Evolutionary conservation across 257 asterid species (phyloP).

Genomic region (Phtheirospermum japonicum): DNA sequence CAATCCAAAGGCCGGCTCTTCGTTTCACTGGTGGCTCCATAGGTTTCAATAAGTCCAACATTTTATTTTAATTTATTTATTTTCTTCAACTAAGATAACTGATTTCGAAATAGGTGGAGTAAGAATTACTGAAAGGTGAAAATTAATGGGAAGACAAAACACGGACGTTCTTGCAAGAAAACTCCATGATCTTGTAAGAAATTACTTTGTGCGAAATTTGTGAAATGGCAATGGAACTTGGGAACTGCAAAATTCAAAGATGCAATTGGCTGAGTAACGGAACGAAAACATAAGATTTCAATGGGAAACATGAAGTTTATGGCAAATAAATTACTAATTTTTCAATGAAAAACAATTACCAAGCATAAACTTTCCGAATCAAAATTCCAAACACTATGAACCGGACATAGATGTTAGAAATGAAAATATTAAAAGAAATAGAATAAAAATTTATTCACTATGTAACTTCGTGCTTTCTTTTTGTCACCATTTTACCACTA

Average conservation of each 20-base stretch:
- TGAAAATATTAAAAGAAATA: too few species aligned
- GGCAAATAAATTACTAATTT: neutral
- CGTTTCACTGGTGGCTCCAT: constrained; percentile 89
- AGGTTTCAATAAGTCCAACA: constrained; percentile 64
- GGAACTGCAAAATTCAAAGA: constrained; percentile 25
- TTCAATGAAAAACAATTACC: neutral
- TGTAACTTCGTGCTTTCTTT: neutral
- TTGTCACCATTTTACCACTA: neutral
- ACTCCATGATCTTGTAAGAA: constrained; percentile 30
- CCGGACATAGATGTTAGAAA: too few species aligned
- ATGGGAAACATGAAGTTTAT: neutral
- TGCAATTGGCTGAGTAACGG: constrained; percentile 18
- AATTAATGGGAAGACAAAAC: constrained; percentile 31
- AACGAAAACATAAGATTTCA: constrained; percentile 20
- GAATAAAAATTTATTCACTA: too few species aligned
- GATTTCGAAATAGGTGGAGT: constrained; percentile 22
- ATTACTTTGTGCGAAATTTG: constrained; percentile 15
- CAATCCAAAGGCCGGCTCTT: constrained; percentile 80
- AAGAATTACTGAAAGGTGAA: constrained; percentile 26
- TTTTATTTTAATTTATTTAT: constrained; percentile 17
- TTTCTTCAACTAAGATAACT: constrained; percentile 30
- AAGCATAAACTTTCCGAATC: neutral
- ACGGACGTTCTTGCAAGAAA: constrained; percentile 24
- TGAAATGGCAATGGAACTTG: constrained; percentile 7
- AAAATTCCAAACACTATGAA: neutral